These are phyloP conservation scores for Massarina eburnea DNA, from an alignment of 2,329 filamentous ascomycete species.

Conservation along the genomic window DNA sequence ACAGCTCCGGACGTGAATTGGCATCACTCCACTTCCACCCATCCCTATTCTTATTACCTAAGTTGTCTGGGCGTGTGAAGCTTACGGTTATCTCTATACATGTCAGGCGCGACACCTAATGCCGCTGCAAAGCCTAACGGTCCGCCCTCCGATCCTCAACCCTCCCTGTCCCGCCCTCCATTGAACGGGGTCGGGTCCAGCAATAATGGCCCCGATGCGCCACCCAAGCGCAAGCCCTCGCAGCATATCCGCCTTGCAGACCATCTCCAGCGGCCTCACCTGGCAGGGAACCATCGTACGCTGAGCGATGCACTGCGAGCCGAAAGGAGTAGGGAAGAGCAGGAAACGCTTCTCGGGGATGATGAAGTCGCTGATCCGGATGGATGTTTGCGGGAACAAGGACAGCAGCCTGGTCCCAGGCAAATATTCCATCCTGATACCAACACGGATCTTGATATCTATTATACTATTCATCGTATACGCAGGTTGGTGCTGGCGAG, in stretches of 20 bases:
- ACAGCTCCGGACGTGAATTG: neutral
- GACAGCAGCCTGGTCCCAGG: conserved; percentile 36
- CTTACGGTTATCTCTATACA: neutral
- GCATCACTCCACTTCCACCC: neutral
- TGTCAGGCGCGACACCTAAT: conserved; percentile 7
- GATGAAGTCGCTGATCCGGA: conserved; percentile 50
- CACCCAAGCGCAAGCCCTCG: conserved; percentile 16
- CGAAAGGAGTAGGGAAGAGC: conserved; percentile 50
- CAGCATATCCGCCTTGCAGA: conserved; percentile 37
- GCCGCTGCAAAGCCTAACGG: conserved; percentile 1
- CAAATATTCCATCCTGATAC: conserved; percentile 53
- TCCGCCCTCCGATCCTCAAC: conserved; percentile 11
- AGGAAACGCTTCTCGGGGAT: conserved; percentile 50
- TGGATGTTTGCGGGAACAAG: conserved; percentile 46
- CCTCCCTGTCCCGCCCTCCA: conserved; percentile 3
- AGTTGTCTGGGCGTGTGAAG: neutral
- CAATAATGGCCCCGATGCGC: conserved; percentile 21
- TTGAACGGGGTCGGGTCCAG: conserved; percentile 7
- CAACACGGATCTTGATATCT: conserved; percentile 68
- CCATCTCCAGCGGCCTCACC: conserved; percentile 36
- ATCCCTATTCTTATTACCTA: conserved; percentile 8
- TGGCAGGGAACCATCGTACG: conserved; percentile 34
- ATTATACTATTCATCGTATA: conserved; percentile 73
- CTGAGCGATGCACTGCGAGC: conserved; percentile 42
- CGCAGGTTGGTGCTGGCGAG: conserved; percentile 50